Percentiles rank a stretch among this genome's conserved stretches.
Conservation (phyloP, 2,329 filamentous ascomycete genomes). For the Talaromyces sp. region DNA sequence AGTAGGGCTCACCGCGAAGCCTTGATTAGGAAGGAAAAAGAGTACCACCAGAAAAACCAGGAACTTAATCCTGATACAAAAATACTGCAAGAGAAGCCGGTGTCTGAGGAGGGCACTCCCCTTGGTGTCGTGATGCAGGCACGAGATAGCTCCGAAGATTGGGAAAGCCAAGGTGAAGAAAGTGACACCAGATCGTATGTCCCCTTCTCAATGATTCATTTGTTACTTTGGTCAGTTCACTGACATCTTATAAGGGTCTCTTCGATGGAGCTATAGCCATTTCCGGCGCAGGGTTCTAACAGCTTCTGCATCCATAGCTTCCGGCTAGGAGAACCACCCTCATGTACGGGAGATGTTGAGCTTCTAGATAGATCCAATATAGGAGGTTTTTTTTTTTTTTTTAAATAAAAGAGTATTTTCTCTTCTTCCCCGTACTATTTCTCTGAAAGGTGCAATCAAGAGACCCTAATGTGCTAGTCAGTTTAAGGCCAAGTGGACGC, state of each 20-base stretch:
- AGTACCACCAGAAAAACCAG: not conserved
- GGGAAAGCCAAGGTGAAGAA: not conserved
- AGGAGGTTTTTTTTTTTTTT: no score
- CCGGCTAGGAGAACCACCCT: not conserved
- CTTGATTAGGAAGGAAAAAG: not conserved
- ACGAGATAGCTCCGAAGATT: not conserved
- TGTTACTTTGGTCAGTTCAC: not conserved
- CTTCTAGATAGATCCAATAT: not conserved
- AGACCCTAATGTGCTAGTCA: not conserved
- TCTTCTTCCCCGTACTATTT: no score
- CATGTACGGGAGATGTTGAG: not conserved
- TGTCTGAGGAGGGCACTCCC: not conserved
- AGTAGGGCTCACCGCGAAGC: not conserved
- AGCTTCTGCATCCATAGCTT: not conserved
- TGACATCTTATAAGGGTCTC: not conserved
- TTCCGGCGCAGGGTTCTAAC: not conserved
- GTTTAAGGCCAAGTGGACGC: not conserved
- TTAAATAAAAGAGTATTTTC: no score
- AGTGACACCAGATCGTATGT: not conserved
- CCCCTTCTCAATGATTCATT: no score
- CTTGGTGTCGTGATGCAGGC: not conserved
- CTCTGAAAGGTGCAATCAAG: not conserved
- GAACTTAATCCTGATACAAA: not conserved
- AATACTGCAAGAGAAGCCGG: not conserved
- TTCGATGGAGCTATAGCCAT: not conserved